Conservation (phyloP, 495 filamentous ascomycete genomes). For the Trichocladium uniseriatum region DNA sequence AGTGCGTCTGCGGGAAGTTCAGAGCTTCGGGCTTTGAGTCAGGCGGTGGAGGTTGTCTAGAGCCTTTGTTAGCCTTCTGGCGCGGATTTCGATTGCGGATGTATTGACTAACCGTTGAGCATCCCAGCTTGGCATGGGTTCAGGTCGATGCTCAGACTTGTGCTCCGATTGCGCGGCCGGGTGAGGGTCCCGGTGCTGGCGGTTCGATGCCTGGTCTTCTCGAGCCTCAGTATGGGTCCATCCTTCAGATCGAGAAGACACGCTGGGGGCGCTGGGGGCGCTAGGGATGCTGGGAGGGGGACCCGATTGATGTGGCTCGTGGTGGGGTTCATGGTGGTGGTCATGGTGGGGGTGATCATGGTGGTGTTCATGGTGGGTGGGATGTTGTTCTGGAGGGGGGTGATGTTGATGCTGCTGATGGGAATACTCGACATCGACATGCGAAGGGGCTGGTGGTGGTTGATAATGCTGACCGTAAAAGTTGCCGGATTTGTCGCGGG, state of each 20-base stretch:
- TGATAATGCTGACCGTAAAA: conserved; percentile 24
- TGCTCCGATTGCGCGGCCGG: conserved; percentile 20
- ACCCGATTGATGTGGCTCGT: conserved; percentile 14
- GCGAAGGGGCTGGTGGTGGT: conserved; percentile 6
- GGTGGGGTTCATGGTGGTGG: conserved; percentile 7
- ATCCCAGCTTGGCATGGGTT: conserved; percentile 30
- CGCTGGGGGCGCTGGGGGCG: conserved; percentile 19
- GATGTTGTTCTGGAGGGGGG: conserved; percentile 1
- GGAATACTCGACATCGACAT: conserved; percentile 9
- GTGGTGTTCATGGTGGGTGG: conserved; percentile 7
- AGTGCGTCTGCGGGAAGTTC: conserved; percentile 62
- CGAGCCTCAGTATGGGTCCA: conserved; percentile 31
- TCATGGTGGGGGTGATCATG: conserved; percentile 11
- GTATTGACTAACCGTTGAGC: conserved; percentile 28
- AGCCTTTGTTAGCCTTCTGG: conserved; percentile 4
- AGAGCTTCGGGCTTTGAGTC: conserved; percentile 69
- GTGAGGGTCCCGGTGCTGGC: conserved; percentile 20
- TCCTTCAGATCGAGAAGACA: conserved; percentile 24
- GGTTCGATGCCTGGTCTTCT: conserved; percentile 33
- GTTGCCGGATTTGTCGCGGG: conserved; percentile 1
- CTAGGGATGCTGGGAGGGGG: conserved; percentile 14
- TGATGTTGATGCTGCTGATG: conserved; percentile 12
- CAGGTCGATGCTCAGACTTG: conserved; percentile 19
- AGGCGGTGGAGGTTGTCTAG: conserved; percentile 62
- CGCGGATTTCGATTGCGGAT: background rate